These are phyloP conservation scores for Whalleya microplaca DNA, from an alignment of 2,329 filamentous ascomycete genomes.

Conservation along the genomic window DNA sequence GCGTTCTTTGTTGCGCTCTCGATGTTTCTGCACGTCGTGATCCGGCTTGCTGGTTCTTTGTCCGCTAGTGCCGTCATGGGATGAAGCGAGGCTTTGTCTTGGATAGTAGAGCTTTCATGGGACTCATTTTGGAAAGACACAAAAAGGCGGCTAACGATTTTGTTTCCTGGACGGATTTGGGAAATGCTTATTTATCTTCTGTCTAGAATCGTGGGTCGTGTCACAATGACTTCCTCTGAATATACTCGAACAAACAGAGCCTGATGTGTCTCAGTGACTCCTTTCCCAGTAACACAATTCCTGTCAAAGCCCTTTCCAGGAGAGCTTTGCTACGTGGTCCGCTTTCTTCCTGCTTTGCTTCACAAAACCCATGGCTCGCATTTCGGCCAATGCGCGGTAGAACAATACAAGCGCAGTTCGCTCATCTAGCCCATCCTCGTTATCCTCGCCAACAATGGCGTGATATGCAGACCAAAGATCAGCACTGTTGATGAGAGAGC, in stretches of 20 bases:
- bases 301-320: constrained; percentile 67
- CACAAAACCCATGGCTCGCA: constrained; percentile 83
- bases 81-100: constrained; percentile 28
- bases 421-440: constrained; percentile 52
- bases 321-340: constrained; percentile 85
- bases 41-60: constrained; percentile 26
- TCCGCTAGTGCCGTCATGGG: constrained; percentile 21
- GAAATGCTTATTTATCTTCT: constrained; percentile 8
- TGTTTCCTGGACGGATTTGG: constrained; percentile 5
- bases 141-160: constrained; percentile 12
- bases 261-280: constrained; percentile 20
- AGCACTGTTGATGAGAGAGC: constrained; percentile 74
- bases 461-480: constrained; percentile 81
- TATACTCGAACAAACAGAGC: constrained; percentile 12
- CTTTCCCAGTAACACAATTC: constrained; percentile 1
- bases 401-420: constrained; percentile 72
- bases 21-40: constrained; percentile 27
- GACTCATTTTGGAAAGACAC: constrained; percentile 15
- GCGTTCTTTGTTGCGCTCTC: constrained; percentile 31
- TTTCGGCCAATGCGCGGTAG: constrained; percentile 82
- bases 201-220: constrained; percentile 13
- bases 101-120: constrained; percentile 30
- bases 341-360: constrained; percentile 89
- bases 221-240: constrained; percentile 10
- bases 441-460: constrained; percentile 58